Evolutionary conservation across 305 asterid species (phyloP), one percentile per base, ranked within the genome.

Genomic region (Stenogyne calaminthoides): DNA sequence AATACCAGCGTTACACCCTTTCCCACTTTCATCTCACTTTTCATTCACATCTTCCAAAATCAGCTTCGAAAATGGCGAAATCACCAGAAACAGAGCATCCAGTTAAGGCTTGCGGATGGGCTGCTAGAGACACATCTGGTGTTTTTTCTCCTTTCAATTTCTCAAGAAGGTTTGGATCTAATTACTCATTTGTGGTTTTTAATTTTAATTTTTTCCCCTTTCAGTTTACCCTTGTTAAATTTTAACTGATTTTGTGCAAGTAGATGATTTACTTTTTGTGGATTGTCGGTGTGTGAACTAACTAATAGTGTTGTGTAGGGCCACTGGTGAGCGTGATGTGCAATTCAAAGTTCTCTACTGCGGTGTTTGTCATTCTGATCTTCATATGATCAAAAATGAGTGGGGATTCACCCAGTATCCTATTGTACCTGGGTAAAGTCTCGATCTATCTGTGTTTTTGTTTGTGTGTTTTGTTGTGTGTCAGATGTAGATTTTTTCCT

Each of bases 301-400:
- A 57, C 36, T 49, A 22, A 16, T 69, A 47, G 22, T 16, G 29
- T 72, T 71, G 4, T 80, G 80, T 62, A 89, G 96, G 86, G 85
- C 79, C 0, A 86, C 91, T 6, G 91, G 93, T 7, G 93, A 87
- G 14, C 74, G 67, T 7, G 96, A 89, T 74, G 93, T 89, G 75
- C 85, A 82, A 76, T 81, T 89, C 77, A 89, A 83, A 47, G 89
- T 89, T 12, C 49, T 87, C 16, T 87, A 82, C 25, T 87, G 93
- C 61, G 92, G 95, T 10, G 77, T 89, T 22, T 89, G 91, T 79
- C 88, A 82, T 22, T 16, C 88, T 1, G 96, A 89, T 72, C 84
- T 88, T 63, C 86, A 84, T 72, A 70, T 70, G 80, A 9, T 77
- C 64, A 85, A 78, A 76, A 89, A 87, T 32, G 87, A 87, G 0